Base-by-base conservation (phyloP, 441 rosid species). In the Aleurites moluccanus region DNA sequence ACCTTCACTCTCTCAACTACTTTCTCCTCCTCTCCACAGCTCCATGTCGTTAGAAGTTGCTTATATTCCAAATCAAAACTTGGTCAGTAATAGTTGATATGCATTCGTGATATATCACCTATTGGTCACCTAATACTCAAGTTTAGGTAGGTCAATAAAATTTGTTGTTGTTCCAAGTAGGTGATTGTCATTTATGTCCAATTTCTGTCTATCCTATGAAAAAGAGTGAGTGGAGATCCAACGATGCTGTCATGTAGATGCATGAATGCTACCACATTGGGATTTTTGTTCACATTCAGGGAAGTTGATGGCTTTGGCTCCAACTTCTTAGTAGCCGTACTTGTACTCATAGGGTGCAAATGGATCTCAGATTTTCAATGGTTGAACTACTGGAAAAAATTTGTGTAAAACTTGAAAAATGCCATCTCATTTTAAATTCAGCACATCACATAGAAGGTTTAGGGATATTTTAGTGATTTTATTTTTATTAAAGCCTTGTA, bases 151-250 rank as follows among this genome's bases (percentile, higher is more conserved):
- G 40, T 38, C 40, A 38, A 38, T 18, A 52, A 52, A 52, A 52
- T 52, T 52, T 52, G 10, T 16, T 3, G 23, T 52, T 52, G 23
- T n/a, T 52, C 56, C 10, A 18, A 52, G 23, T 52, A 16, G n/a
- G 56, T 20, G 20, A 52, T 52, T 0, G 20, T 52, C n/a, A 18
- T 50, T 50, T 45, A 5, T 45, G 16, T 18, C n/a, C 50, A 45
- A 25, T 67, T 21, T 67, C 35, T 67, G 18, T 67, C 56, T 25
- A 25, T 30, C 70, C 35, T 25, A 67, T 67, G 52, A 14, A 67
- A 67, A 4, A 67, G 70, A 67, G 70, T 13, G 47, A 64, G 15
- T 7, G 23, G 49, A 65, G 53, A 20, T 64, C 52, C 52, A 44
- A 6, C 20, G 44, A 40, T 65, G 69, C 53, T 13, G 13, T 21